Conservation (phyloP, 75 land plant genomes). For the Isoetes taiwanensis region DNA sequence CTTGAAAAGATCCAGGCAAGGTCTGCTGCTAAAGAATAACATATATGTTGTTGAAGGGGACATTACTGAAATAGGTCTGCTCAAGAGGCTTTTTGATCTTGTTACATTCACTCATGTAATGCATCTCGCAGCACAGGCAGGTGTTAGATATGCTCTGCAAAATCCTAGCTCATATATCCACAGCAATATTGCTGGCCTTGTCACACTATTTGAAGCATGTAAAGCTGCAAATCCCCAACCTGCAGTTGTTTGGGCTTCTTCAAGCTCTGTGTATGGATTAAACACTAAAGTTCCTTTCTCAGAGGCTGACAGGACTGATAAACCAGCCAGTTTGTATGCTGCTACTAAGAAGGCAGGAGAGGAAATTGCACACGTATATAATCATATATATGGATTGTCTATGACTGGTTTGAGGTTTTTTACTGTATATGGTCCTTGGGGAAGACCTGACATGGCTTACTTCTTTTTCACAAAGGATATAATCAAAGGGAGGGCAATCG, state of each 20-base stretch:
- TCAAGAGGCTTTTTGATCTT: constrained; percentile 45
- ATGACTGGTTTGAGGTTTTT: constrained; percentile 48
- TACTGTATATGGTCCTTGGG: constrained; percentile 57
- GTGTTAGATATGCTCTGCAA: constrained; percentile 66
- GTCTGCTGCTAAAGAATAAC: constrained; percentile 26
- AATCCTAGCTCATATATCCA: constrained; percentile 55
- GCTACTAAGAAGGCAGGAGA: constrained; percentile 84
- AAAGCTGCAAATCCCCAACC: constrained; percentile 60
- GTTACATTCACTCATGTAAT: constrained; percentile 59
- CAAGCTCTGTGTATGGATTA: constrained; percentile 76
- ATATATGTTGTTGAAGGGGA: constrained; percentile 55
- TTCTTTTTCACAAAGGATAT: constrained; percentile 50
- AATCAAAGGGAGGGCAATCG: constrained; percentile 30
- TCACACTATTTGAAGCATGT: constrained; percentile 43
- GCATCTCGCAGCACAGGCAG: constrained; percentile 79
- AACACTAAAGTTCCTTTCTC: constrained; percentile 61
- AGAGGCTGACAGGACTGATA: constrained; percentile 63
- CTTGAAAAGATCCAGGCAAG: constrained; percentile 43
- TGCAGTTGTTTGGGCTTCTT: constrained; percentile 70
- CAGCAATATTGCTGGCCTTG: constrained; percentile 59
- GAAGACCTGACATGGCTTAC: constrained; percentile 60
- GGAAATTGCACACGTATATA: constrained; percentile 60
- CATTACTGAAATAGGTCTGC: constrained; percentile 42
- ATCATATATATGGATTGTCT: constrained; percentile 53
- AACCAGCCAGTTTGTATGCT: constrained; percentile 75